phyloP scores from a whole-genome alignment of 73 alveolate species.

The Effrenium voratum region DNA sequence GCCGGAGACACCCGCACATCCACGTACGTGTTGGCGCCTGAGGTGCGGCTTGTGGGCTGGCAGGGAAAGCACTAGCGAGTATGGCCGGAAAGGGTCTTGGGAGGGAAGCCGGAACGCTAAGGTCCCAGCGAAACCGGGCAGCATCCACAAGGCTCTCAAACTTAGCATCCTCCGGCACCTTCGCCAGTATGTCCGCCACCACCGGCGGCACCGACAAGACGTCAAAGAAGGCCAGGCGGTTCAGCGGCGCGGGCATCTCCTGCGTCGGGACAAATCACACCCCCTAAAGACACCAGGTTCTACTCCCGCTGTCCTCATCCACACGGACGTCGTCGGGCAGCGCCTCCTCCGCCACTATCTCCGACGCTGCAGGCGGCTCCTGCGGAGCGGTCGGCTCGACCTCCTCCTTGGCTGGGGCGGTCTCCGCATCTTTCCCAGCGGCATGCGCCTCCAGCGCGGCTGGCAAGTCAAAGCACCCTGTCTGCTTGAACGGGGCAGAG shows the following conservation, averaged over 20 bases:
- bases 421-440: neutral
- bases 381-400: neutral
- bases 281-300: neutral
- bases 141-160: neutral
- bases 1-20: neutral
- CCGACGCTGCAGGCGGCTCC: neutral
- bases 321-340: neutral
- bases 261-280: neutral
- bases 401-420: neutral
- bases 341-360: neutral
- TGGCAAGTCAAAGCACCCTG: neutral
- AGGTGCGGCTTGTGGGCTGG: too few relatives aligned
- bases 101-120: neutral
- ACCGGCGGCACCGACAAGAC: neutral
- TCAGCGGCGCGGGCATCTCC: neutral
- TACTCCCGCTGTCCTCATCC: neutral
- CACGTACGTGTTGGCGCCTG: neutral
- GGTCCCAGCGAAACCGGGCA: neutral
- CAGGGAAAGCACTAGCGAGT: neutral
- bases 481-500: neutral
- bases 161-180: neutral
- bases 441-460: neutral
- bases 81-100: neutral
- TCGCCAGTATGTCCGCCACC: neutral
- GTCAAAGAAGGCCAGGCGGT: neutral